phyloP scores from a whole-genome alignment of 805 yeast species.

The Suhomyces canberraensis region DNA sequence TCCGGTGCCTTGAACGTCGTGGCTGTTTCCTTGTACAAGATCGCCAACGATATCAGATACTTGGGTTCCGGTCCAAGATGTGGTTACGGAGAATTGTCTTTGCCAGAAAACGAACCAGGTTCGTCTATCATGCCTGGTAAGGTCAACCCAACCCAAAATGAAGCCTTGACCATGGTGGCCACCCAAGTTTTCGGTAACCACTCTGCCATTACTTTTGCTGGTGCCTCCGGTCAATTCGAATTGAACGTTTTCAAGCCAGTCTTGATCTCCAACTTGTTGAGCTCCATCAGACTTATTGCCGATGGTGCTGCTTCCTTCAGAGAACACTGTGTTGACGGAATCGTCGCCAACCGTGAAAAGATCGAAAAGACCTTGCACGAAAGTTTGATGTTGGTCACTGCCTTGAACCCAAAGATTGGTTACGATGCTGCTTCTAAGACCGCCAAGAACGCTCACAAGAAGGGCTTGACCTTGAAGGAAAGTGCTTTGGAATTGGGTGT shows the following conservation, averaged over 20 bases:
- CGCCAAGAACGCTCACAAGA: constrained; percentile 98
- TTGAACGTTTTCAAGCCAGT: constrained; percentile 98
- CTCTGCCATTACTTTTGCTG: constrained; percentile 91
- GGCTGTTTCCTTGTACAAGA: constrained; percentile 90
- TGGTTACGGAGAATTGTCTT: constrained; percentile 92
- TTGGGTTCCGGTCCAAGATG: constrained; percentile 99
- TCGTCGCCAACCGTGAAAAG: constrained; percentile 81
- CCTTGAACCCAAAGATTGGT: constrained; percentile 97
- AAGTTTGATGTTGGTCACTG: constrained; percentile 97
- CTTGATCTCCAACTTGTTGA: constrained; percentile 83
- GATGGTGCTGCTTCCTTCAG: constrained; percentile 91
- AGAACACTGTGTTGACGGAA: constrained; percentile 92
- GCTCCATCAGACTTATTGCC: constrained; percentile 82
- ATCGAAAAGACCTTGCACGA: constrained; percentile 86
- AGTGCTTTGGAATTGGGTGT: constrained; percentile 90
- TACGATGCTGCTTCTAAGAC: constrained; percentile 96
- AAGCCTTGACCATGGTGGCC: constrained; percentile 97
- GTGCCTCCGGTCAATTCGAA: constrained; percentile 98
- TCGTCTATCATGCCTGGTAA: constrained; percentile 99
- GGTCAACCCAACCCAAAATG: constrained; percentile 98
- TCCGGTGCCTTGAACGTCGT: constrained; percentile 96
- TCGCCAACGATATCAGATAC: constrained; percentile 97
- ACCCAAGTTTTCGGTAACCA: constrained; percentile 97
- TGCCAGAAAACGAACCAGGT: constrained; percentile 99
- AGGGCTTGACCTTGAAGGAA: constrained; percentile 93